Base-by-base conservation (phyloP, 441 rosid species). In the Corymbia citriodora region DNA sequence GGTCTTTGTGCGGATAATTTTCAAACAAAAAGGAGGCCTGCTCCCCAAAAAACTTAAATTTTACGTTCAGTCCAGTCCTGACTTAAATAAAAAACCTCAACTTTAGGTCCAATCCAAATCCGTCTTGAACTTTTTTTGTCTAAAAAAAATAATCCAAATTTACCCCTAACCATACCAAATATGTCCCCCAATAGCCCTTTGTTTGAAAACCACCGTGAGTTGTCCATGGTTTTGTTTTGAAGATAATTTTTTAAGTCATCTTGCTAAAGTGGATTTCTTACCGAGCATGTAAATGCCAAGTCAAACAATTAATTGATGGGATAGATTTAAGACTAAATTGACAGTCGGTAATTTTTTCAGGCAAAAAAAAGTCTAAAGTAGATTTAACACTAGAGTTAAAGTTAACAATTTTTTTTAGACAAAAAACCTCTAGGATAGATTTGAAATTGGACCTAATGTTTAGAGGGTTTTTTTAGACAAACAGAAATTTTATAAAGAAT, bases 101-200 rank as follows among this genome's bases (percentile, higher is more conserved):
- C 6, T 36, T 5, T 72, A 36, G 50, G 14, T 40, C 27, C n/a
- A 40, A 19, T 74, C 85, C 18, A 2, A 21, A 74, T 74, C 10
- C 1, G 0, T 16, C 29, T 2, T 1, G 2, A 36, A 72, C 40
- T 19, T 31, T 70, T 74, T 74, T 0, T 7, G 29, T 21, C 45
- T 40, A 40, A 40, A 36, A 36, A 12, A 36, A 70, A 72, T 19
- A 10, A 40, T 40, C 49, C 9, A 72, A 19, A 25, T 59, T n/a
- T 59, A 5, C 3, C n/a, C 15, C 23, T 3, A 54, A n/a, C 10
- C n/a, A n/a, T 65, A 2, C 36, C 9, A 65, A 65, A 65, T 65
- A 0, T 65, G 3, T 29, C 72, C 17, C 17, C 72, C 15, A 2
- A 36, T 36, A 10, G 82, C 27, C 15, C 5, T 36, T 11, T 1